Evolutionary conservation across 768 basidiomycete species (phyloP).

Genomic region (Filobasidium floriforme): DNA sequence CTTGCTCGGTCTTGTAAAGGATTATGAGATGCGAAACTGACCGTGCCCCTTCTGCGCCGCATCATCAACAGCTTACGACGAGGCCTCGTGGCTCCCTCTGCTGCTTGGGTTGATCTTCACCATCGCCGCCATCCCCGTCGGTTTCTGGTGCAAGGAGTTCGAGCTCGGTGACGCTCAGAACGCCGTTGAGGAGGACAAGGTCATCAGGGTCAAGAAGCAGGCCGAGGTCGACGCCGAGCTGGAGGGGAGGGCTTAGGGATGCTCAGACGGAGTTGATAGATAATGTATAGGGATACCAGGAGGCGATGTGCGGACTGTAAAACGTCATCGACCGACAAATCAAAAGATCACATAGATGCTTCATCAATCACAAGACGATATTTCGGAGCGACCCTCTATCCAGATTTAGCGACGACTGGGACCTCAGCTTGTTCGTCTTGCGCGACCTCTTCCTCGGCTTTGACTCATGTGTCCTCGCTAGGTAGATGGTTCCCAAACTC

Average conservation of each 20-base stretch:
- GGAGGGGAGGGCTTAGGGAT: not conserved
- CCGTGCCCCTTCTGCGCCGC: not conserved
- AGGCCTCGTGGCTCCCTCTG: slow-evolving; percentile 34
- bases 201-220: slow-evolving; percentile 26
- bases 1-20: not conserved
- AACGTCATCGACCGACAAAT: too few species aligned
- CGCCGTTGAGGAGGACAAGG: slow-evolving; percentile 33
- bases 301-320: too few species aligned
- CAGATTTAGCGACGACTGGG: too few species aligned
- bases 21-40: slow-evolving; percentile 18
- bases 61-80: slow-evolving; percentile 24
- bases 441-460: too few species aligned
- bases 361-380: too few species aligned
- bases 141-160: slow-evolving; percentile 39
- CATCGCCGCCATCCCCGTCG: slow-evolving; percentile 38
- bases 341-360: too few species aligned
- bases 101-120: slow-evolving; percentile 39
- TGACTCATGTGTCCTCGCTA: too few species aligned
- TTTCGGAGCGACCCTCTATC: too few species aligned
- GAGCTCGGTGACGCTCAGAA: slow-evolving; percentile 44
- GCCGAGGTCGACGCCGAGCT: slow-evolving; percentile 29
- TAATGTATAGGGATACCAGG: too few species aligned
- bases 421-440: too few species aligned
- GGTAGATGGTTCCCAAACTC: too few species aligned
- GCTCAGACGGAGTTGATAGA: too few species aligned